A percentile compares a stretch with the other conserved stretches of the same genome.
phyloP scores from a whole-genome alignment of 352 stramenopile genomes.

The Phytophthora niederhauseri region DNA sequence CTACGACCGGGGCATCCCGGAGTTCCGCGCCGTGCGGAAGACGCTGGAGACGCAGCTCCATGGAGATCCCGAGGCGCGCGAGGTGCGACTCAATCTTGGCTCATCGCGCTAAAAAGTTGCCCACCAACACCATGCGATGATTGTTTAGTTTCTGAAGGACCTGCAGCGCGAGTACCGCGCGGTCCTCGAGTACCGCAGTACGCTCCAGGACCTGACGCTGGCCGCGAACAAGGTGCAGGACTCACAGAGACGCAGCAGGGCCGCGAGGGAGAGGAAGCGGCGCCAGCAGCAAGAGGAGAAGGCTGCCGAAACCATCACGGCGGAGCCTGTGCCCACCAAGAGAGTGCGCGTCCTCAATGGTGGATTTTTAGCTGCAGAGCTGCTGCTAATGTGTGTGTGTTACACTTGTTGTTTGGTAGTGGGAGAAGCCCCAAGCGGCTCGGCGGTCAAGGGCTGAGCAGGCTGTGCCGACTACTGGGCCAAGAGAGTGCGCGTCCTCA shows the following conservation, averaged over 20 bases:
- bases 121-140: neutral
- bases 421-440: slow-evolving; percentile 17
- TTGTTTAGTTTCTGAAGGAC: slow-evolving; percentile 45
- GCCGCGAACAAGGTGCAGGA: slow-evolving; percentile 35
- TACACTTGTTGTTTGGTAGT: neutral
- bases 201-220: slow-evolving; percentile 43
- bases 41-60: slow-evolving; percentile 41
- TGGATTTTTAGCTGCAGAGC: neutral
- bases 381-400: slow-evolving; percentile 2
- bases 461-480: neutral
- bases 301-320: slow-evolving; percentile 5
- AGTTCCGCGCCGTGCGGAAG: slow-evolving; percentile 46
- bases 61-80: slow-evolving; percentile 30
- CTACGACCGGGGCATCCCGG: slow-evolving; percentile 53
- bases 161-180: slow-evolving; percentile 55
- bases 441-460: slow-evolving; percentile 4
- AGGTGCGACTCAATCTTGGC: slow-evolving; percentile 30
- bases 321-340: slow-evolving; percentile 1
- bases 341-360: slow-evolving; percentile 1
- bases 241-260: slow-evolving; percentile 29
- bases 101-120: neutral
- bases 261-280: slow-evolving; percentile 13
- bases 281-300: slow-evolving; percentile 26
- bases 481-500: slow-evolving; percentile 24
- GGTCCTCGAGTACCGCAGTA: slow-evolving; percentile 53